Base-by-base conservation (phyloP, 495 filamentous ascomycete species). In the Talaromyces liani region DNA sequence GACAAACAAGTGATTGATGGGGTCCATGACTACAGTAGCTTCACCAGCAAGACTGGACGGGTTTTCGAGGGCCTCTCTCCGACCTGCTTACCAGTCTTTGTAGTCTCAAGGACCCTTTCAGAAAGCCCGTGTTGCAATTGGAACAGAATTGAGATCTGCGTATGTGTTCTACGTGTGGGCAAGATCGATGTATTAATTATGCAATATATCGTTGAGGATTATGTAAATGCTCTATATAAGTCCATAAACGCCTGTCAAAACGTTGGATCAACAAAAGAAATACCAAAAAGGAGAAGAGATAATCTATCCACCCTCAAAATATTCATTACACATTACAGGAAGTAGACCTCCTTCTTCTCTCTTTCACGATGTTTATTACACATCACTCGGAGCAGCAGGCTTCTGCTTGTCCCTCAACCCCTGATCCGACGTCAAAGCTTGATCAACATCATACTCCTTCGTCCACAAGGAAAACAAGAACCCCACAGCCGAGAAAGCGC, bases 381-480 rank as follows among this genome's bases (percentile, higher is more conserved):
- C 53, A 56, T 56, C 53, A 7, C 24, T 29, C 24, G 53, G 9
- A 6, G 22, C 22, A 10, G 22, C 22, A 58, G 56, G 56, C 22
- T 63, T 72, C 67, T 71, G 70, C 68, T 73, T 68, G 54, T 77
- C 71, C 64, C 66, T 64, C 64, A 85, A 74, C 41, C 76, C 76
- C 55, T 80, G 76, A 58, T 82, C 75, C 56, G 78, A 75, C 18
- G 66, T 70, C 72, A 86, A 71, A 33, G 77, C 82, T 55, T 77
- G 74, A 71, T 84, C 77, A 57, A 85, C 67, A 65, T 81, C 84
- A 70, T 85, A 79, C 8, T 78, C 77, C 70, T 82, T 68, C 12
- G 80, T 85, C 22, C 73, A 75, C 3, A 82, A 62, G 69, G 82
- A 87, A 20, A 77, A 58, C 39, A 81, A 14, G 65, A 84, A 63